Evolutionary conservation across 2,329 filamentous ascomycete genomes (phyloP), one percentile per base, ranked within the genome.

Genomic region (Fusarium keratoplasticum): DNA sequence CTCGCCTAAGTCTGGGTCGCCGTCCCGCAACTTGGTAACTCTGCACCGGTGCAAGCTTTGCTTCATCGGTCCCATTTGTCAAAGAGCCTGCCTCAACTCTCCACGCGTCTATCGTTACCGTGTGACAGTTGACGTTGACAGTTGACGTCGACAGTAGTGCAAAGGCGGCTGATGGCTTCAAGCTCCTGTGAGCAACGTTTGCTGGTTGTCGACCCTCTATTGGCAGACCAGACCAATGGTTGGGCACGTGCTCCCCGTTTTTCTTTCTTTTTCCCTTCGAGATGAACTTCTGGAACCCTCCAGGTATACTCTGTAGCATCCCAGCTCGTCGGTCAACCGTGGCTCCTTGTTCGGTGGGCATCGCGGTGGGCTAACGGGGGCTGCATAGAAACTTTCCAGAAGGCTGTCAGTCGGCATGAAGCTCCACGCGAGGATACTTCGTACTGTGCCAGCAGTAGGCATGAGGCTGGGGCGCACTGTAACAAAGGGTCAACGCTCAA

Each of bases 301-400:
- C 22, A 62, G 40, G 54, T 13, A 40, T 31, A 29, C 31, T 36
- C 8, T 31, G 27, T 36, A 20, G 18, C 18, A 61, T 66, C 69
- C 66, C 69, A 72, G 62, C 61, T 18, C 63, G 63, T 73, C 72
- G 67, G 67, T 76, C 70, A 61, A 66, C 66, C 54, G 63, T 65
- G 65, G 66, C 40, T 36, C 64, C 70, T 71, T 71, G 61, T 64
- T 73, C 61, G 64, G 73, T 71, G 68, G 70, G 67, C 68, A 64
- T 58, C 66, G 50, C 50, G 55, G 75, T 77, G 76, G 78, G 64
- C 65, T 71, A 58, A 72, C 59, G 69, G 70, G 61, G 64, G 67
- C 66, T 75, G 69, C 64, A 74, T 77, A 58, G 78, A 80, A 80
- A 71, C 66, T 67, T 80, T 80, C 78, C 74, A 80, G 78, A 80